Conservation (phyloP, 345 rosid species). For the Dimocarpus longan region DNA sequence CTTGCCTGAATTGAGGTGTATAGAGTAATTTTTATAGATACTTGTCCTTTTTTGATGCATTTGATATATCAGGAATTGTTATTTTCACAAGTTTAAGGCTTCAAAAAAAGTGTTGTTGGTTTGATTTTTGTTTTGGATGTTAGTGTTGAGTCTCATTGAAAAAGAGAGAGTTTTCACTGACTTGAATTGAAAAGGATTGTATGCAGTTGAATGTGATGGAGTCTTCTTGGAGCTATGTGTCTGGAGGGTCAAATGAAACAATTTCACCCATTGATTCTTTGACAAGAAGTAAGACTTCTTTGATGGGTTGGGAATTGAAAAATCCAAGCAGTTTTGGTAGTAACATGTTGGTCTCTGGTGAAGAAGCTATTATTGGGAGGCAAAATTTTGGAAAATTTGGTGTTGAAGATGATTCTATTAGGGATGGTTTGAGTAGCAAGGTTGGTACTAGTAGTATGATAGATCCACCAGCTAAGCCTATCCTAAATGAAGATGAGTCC, state of each 20-base stretch:
- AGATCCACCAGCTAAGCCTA: conserved; percentile 31
- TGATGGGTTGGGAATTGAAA: conserved; percentile 40
- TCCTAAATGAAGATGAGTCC: conserved; percentile 39
- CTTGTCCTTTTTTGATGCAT: conserved; percentile 15
- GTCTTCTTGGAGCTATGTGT: conserved; percentile 47
- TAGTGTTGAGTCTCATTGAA: background rate
- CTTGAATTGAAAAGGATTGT: conserved; percentile 21
- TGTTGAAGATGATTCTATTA: conserved; percentile 33
- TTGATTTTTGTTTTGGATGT: conserved; percentile 15
- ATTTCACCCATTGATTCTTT: conserved; percentile 37
- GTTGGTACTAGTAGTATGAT: conserved; percentile 29
- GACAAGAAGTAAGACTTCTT: conserved; percentile 32
- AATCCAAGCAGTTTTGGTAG: conserved; percentile 30
- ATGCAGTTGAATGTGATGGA: conserved; percentile 38
- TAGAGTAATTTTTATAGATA: too few relatives aligned
- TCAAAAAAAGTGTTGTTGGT: background rate
- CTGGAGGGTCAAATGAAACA: conserved; percentile 38
- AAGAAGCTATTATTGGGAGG: conserved; percentile 19
- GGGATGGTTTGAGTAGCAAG: conserved; percentile 29
- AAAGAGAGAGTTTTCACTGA: background rate
- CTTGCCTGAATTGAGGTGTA: conserved; percentile 15
- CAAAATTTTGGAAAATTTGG: conserved; percentile 37
- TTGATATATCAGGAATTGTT: conserved; percentile 19
- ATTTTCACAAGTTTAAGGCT: conserved; percentile 18
- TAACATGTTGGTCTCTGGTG: conserved; percentile 31